These are phyloP conservation scores for Aspergillus coremiiformis DNA, from an alignment of 495 filamentous ascomycete species.

Conservation along the genomic window DNA sequence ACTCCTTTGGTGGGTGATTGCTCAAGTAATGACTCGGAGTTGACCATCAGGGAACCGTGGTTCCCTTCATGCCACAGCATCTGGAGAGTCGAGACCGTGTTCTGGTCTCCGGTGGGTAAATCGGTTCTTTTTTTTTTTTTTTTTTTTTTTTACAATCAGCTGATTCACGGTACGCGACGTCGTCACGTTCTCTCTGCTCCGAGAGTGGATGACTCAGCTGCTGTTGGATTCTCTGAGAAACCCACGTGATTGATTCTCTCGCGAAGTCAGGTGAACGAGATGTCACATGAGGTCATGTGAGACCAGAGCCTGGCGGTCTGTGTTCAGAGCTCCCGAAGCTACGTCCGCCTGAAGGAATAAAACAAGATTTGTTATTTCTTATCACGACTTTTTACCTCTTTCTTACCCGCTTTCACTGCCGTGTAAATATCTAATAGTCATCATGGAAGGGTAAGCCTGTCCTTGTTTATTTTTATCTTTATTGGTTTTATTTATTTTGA, in stretches of 20 bases:
- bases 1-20: not conserved
- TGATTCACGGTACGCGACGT: not conserved
- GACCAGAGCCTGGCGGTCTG: conserved; percentile 28
- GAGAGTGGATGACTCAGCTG: not conserved
- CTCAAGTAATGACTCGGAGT: not conserved
- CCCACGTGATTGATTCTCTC: not conserved
- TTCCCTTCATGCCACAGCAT: not conserved
- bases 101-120: not conserved
- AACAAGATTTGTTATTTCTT: conserved; percentile 1
- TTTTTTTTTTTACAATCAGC: not conserved
- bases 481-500: not conserved
- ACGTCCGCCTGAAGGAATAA: conserved; percentile 3
- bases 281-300: conserved; percentile 13
- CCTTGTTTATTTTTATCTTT: no score
- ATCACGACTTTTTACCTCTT: conserved; percentile 5
- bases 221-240: not conserved
- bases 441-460: conserved; percentile 44
- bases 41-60: not conserved
- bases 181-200: not conserved
- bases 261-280: conserved; percentile 8
- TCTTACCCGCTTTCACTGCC: not conserved
- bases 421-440: conserved; percentile 13
- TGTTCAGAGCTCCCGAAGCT: conserved; percentile 24
- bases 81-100: not conserved
- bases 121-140: no score